Evolutionary conservation across 371 early-diverging fungal species (phyloP), one percentile per base, ranked within the genome.

Genomic region (Cokeromyces recurvatus): DNA sequence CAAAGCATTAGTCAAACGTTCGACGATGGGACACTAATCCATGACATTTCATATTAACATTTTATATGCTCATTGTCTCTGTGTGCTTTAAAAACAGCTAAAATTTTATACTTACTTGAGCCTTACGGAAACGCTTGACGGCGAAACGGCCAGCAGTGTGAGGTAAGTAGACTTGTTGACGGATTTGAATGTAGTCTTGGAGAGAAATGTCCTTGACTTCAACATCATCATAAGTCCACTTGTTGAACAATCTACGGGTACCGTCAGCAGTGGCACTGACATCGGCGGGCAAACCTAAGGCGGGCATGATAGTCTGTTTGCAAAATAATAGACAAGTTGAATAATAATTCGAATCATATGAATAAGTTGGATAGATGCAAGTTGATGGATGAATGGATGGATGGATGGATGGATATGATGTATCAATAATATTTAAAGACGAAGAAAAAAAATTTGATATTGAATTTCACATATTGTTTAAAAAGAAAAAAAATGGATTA

Each of bases 71-170:
- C n/a, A n/a, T n/a, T n/a, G n/a, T n/a, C n/a, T n/a, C n/a, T n/a
- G n/a, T n/a, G n/a, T n/a, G n/a, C n/a, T n/a, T n/a, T n/a, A n/a
- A n/a, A n/a, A n/a, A n/a, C n/a, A n/a, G n/a, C n/a, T n/a, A n/a
- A n/a, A n/a, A n/a, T 8, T 29, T 29, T 5, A 34, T 9, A 34
- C 43, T 58, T 72, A 84, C 82, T 66, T 89, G 94, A 53, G 92
- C 94, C 84, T 96, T 96, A 64, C 95, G 82, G 87, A 95, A 96
- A 65, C 91, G 78, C 82, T 92, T 92, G 66, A 85, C 68, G 68
- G 94, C 92, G 78, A 90, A 96, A 72, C 95, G 91, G 53, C 95
- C 94, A 51, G 95, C 95, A 57, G 94, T 92, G 88, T 96, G 96
- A 57, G 95, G 94, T 55, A 94, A 76, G 82, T 92, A 96, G 51